Evolutionary conservation across 1,139 yeast species (phyloP).

Genomic region (Hyphopichia buzzinii): DNA sequence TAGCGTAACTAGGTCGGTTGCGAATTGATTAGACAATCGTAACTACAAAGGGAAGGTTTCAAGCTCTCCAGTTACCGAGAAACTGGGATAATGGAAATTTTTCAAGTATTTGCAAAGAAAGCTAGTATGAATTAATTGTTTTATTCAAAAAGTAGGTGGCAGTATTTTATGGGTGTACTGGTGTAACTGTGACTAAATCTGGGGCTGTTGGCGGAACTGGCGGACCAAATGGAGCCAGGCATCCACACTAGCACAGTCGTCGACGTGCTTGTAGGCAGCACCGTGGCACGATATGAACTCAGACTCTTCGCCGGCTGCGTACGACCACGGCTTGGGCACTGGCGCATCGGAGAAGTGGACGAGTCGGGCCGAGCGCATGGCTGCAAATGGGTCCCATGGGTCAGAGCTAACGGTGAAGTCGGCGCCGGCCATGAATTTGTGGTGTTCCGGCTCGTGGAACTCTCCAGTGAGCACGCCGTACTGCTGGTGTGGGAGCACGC

Average conservation of each 20-base stretch:
- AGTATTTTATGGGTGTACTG: too few relatives aligned
- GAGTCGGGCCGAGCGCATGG: conserved; percentile 21
- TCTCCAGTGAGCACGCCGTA: conserved; percentile 53
- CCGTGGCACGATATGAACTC: conserved; percentile 6
- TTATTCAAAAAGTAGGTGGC: too few relatives aligned
- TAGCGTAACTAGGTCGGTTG: too few relatives aligned
- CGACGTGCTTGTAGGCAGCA: conserved; percentile 5
- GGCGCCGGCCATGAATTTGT: conserved; percentile 20
- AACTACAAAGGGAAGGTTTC: too few relatives aligned
- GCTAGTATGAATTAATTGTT: too few relatives aligned
- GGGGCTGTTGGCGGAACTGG: conserved; percentile 9
- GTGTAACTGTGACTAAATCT: neutral
- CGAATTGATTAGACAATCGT: too few relatives aligned
- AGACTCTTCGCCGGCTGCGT: conserved; percentile 11
- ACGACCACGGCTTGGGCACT: conserved; percentile 47
- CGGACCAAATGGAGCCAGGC: conserved; percentile 30
- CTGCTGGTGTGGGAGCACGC: conserved; percentile 43
- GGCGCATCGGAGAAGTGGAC: conserved; percentile 47
- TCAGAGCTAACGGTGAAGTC: neutral
- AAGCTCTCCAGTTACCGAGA: too few relatives aligned
- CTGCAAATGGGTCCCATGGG: conserved; percentile 28
- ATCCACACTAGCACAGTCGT: conserved; percentile 33
- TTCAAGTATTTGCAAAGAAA: too few relatives aligned
- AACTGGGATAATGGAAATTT: too few relatives aligned
- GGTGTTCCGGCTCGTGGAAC: conserved; percentile 31